phyloP scores from a whole-genome alignment of 169 alveolate genomes.

The Theileria annulata region DNA sequence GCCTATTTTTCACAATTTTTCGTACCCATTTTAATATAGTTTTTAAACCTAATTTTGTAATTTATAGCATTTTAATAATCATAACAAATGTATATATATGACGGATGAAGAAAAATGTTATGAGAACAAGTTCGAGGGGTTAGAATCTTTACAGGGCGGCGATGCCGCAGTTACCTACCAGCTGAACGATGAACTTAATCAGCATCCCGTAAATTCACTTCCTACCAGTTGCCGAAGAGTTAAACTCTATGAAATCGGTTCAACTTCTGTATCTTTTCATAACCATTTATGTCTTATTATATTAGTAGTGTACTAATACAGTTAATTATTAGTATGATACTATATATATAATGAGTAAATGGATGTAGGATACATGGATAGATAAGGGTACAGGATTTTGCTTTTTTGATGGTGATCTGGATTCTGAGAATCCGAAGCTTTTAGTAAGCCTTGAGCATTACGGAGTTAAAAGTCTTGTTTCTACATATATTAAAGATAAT shows the following conservation, averaged over 20 bases:
- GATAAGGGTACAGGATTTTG: constrained; percentile 71
- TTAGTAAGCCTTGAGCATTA: constrained; percentile 58
- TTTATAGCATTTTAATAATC: too few relatives aligned
- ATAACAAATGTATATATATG: neutral
- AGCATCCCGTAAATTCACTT: constrained; percentile 63
- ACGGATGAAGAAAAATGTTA: neutral
- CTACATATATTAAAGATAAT: constrained; percentile 47
- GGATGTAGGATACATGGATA: constrained; percentile 54
- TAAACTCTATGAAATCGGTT: constrained; percentile 71
- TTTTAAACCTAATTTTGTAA: too few relatives aligned
- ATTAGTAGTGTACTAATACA: neutral
- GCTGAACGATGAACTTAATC: neutral
- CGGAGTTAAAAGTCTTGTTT: constrained; percentile 31
- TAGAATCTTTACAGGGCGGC: neutral
- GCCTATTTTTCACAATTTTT: neutral
- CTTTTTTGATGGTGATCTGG: constrained; percentile 43
- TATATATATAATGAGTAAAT: neutral
- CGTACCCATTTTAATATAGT: neutral
- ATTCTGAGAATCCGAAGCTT: constrained; percentile 44
- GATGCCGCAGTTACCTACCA: neutral
- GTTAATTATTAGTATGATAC: neutral
- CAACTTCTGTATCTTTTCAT: constrained; percentile 22
- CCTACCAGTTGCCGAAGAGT: constrained; percentile 66
- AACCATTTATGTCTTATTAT: neutral
- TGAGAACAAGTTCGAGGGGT: neutral